phyloP scores from a whole-genome alignment of 306 rosid genomes.

The Inga oerstediana region DNA sequence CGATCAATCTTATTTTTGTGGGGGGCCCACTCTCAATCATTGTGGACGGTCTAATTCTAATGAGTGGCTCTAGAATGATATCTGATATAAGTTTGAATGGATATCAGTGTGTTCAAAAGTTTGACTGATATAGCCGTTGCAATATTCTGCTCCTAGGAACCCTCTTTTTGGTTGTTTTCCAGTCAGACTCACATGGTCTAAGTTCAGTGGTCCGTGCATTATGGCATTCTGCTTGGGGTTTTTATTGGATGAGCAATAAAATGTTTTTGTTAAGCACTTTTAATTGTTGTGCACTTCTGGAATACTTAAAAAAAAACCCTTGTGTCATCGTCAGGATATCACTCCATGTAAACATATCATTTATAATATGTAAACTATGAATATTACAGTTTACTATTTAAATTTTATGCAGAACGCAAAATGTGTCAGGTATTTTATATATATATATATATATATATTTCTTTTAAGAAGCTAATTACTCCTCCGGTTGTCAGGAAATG shows the following conservation, averaged over 20 bases:
- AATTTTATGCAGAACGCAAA: no score
- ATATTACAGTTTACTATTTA: no score
- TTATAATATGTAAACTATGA: no score
- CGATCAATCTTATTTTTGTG: not conserved
- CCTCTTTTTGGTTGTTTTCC: not conserved
- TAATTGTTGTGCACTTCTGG: not conserved
- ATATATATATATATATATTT: no score
- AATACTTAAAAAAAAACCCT: no score
- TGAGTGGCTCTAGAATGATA: not conserved
- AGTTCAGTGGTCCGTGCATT: not conserved
- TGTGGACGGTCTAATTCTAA: not conserved
- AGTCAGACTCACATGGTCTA: not conserved
- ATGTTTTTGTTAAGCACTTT: no score
- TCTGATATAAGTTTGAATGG: not conserved
- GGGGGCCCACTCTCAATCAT: not conserved
- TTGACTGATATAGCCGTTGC: conserved; percentile 1
- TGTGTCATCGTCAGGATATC: no score
- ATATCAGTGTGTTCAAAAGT: not conserved
- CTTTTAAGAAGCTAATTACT: no score
- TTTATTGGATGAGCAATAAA: not conserved
- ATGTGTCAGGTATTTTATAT: no score
- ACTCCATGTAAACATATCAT: no score
- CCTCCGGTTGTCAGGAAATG: no score
- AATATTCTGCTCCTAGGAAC: not conserved
- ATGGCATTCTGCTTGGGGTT: not conserved